Evolutionary conservation across 2,329 filamentous ascomycete genomes (phyloP).

Genomic region (Hirsutella thompsonii): DNA sequence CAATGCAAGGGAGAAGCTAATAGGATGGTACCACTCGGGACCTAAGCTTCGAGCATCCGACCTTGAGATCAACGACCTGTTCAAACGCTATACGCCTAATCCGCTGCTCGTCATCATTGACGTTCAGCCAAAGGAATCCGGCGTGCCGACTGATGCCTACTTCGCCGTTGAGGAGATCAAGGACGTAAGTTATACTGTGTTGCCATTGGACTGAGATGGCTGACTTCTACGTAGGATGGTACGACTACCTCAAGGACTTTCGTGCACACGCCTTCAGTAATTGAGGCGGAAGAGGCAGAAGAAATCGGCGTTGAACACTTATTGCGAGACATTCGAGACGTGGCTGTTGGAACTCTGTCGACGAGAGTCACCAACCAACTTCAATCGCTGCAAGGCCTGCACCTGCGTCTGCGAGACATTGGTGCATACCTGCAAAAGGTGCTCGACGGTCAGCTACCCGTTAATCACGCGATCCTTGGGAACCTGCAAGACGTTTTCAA

Average conservation of each 20-base stretch:
- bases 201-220: background rate
- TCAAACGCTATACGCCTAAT: slow-evolving; percentile 97
- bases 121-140: slow-evolving; percentile 94
- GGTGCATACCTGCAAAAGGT: slow-evolving; percentile 93
- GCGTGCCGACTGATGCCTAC: slow-evolving; percentile 95
- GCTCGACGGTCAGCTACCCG: slow-evolving; percentile 77
- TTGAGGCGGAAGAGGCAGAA: slow-evolving; percentile 97
- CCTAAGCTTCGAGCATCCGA: slow-evolving; percentile 94
- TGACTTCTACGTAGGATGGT: slow-evolving; percentile 54
- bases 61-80: slow-evolving; percentile 97
- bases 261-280: slow-evolving; percentile 94
- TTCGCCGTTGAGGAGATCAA: slow-evolving; percentile 99
- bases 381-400: slow-evolving; percentile 90
- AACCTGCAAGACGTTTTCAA: slow-evolving; percentile 99
- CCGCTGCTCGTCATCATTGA: slow-evolving; percentile 95
- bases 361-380: slow-evolving; percentile 96
- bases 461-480: slow-evolving; percentile 94
- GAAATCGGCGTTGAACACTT: slow-evolving; percentile 98
- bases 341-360: slow-evolving; percentile 90
- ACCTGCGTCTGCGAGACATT: slow-evolving; percentile 89
- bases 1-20: slow-evolving; percentile 95
- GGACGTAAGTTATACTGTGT: slow-evolving; percentile 50
- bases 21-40: slow-evolving; percentile 98
- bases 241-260: slow-evolving; percentile 96
- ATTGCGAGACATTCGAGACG: slow-evolving; percentile 93